Evolutionary conservation across 2,329 filamentous ascomycete genomes (phyloP), one percentile per base, ranked within the genome.

Genomic region (Zasmidium angulare): DNA sequence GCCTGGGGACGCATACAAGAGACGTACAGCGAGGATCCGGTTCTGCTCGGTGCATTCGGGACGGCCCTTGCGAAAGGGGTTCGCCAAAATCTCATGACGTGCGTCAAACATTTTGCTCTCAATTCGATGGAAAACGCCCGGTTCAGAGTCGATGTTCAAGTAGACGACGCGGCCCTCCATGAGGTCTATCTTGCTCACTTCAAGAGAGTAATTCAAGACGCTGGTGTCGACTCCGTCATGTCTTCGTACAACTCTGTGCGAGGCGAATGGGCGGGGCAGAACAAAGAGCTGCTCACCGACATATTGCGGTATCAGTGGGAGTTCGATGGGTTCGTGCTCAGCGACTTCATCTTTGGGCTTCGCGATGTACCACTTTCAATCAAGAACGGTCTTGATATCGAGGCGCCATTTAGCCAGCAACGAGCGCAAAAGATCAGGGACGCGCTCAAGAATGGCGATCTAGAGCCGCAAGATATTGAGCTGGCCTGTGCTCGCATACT

Each of bases 71-170:
- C 59, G 11, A 46, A 64, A 29, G 61, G 69, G 7, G 66, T 69
- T 22, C 63, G 62, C 47, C 50, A 61, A 24, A 61, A 71, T 58
- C 50, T 71, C 10, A 72, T 72, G 69, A 65, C 69, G 7, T 70
- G 68, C 56, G 66, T 72, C 12, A 71, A 71, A 58, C 70, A 72
- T 49, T 71, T 63, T 40, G 70, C 69, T 20, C 53, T 72, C 24
- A 71, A 72, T 56, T 71, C 69, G 9, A 71, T 71, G 68, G 69
- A 71, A 52, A 70, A 67, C 55, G 62, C 68, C 2, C 61, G 70
- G n/a, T 70, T 71, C 55, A 56, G 56, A 2, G 66, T 71, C 2
- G 65, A 70, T 53, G 69, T 72, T 9, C 46, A 59, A 23, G 55
- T 71, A 23, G 68, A 70, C 7, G 68, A 70, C 21, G 58, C 59